Conservation (phyloP, 176 grass and related monocot genomes). For the Zoysia japonica region DNA sequence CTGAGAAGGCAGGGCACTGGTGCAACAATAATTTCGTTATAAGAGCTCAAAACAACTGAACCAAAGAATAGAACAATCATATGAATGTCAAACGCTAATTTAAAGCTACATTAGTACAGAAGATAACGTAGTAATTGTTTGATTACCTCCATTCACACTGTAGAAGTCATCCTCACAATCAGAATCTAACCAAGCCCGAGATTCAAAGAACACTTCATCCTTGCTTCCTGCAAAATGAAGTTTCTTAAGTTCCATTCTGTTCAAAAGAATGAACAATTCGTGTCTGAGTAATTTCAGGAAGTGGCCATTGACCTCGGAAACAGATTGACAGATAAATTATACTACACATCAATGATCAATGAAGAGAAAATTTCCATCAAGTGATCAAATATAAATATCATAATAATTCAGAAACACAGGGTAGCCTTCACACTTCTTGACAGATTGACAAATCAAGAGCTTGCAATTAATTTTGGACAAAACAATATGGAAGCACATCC, state of each 20-base stretch:
- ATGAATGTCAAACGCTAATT: neutral
- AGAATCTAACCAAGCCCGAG: constrained; percentile 76
- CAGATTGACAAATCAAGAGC: constrained; percentile 4
- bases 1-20: constrained; percentile 13
- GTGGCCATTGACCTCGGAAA: neutral
- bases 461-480: constrained; percentile 14
- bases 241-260: constrained; percentile 16
- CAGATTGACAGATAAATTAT: neutral
- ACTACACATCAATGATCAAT: neutral
- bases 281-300: constrained; percentile 2
- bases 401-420: constrained; percentile 7
- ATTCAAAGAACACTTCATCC: constrained; percentile 86
- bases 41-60: neutral
- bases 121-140: neutral
- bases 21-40: constrained; percentile 25
- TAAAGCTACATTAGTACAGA: constrained; percentile 8
- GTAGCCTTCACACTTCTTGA: neutral
- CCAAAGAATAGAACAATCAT: neutral
- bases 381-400: neutral
- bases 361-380: constrained; percentile 8
- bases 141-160: constrained; percentile 94
- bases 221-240: constrained; percentile 66
- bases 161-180: constrained; percentile 96
- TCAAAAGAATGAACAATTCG: neutral
- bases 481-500: constrained; percentile 1